These are phyloP conservation scores for Lentinula sp. DNA, from an alignment of 768 basidiomycete species.

Conservation along the genomic window DNA sequence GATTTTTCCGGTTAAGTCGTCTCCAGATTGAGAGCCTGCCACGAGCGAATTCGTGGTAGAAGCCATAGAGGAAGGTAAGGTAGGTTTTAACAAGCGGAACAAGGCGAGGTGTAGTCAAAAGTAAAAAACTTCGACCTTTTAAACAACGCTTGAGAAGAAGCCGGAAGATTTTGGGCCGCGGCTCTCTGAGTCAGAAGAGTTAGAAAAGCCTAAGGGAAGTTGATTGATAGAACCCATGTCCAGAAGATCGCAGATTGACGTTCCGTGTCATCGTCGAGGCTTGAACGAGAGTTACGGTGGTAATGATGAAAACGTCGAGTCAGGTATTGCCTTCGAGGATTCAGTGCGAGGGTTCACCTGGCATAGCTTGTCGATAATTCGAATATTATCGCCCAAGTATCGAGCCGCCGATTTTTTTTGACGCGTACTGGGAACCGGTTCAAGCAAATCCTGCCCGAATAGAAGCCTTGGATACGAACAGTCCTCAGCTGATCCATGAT, in stretches of 20 bases:
- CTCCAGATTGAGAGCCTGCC: background rate
- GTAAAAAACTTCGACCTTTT: background rate
- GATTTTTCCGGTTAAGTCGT: background rate
- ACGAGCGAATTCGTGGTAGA: background rate
- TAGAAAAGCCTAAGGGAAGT: background rate
- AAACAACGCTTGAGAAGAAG: background rate
- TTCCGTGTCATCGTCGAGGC: background rate
- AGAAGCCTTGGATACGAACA: background rate
- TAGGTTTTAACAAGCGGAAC: background rate
- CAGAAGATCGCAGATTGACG: background rate
- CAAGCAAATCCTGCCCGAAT: background rate
- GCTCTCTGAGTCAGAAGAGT: background rate
- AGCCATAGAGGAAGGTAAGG: background rate
- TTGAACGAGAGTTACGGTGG: background rate
- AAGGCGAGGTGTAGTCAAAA: background rate
- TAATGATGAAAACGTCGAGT: background rate
- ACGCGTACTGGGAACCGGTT: background rate
- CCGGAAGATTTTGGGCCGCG: background rate
- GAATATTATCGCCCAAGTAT: too few relatives aligned
- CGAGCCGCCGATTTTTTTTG: background rate
- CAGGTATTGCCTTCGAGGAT: too few relatives aligned
- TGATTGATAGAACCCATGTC: background rate
- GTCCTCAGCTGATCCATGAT: background rate
- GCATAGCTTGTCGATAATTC: too few relatives aligned
- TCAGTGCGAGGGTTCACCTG: too few relatives aligned